Base-by-base conservation (phyloP, 768 basidiomycete species). In the Rickenella mellea region DNA sequence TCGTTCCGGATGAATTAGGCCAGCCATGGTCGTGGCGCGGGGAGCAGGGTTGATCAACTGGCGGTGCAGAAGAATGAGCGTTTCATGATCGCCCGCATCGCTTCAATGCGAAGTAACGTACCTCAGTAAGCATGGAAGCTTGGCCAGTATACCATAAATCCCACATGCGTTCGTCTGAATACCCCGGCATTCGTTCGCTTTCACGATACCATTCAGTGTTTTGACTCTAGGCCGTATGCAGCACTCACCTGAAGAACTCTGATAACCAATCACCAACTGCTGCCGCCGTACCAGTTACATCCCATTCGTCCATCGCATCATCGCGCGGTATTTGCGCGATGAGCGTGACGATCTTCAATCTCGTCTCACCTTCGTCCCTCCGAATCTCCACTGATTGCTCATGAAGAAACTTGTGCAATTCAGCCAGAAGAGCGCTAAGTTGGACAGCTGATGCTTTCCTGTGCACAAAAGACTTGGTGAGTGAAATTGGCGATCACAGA, bases 101-200 rank as follows among this genome's bases (percentile, higher is more conserved):
- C 39, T 40, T 19, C 17, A 10, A 40, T 22, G 37, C 12, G 6
- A 39, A 39, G 26, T 21, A 7, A 51, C 65, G 35, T 48, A 85
- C 83, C 64, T 87, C 81, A 9, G 71, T 69, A 2, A 83, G 79
- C 47, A 83, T 82, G 1, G 78, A 72, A 2, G 73, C 66, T 5
- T 60, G 54, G 4, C 82, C 80, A 0, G 78, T 85, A 44, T 78
- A 84, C 83, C 83, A 88, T 7, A 85, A 58, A 42, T 81, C 77
- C 76, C 80, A 86, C 22, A 88, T 58, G 11, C 61, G 57, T 2
- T 58, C 45, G 5, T 70, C 67, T 42, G 82, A 80, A 0, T 77
- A 62, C 3, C 71, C 64, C 11, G 61, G 47, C 8, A 75, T 47
- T 11, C 65, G 57, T 6, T 56, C 55, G 39, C 79, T 82, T 48